phyloP scores from a whole-genome alignment of 305 asterid genomes.

The Ilex paraguariensis region DNA sequence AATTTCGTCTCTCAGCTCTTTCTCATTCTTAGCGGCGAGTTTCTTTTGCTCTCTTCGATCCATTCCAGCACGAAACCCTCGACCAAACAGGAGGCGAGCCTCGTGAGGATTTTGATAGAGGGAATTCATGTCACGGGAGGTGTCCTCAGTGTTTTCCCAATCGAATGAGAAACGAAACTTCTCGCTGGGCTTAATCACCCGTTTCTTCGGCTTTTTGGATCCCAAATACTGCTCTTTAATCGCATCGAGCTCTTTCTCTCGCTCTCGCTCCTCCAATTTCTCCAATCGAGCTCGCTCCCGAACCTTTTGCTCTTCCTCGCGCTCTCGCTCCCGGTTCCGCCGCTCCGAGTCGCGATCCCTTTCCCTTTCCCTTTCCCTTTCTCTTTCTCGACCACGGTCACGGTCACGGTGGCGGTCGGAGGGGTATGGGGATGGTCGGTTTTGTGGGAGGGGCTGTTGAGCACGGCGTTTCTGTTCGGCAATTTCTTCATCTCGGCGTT shows the following conservation, averaged over 20 bases:
- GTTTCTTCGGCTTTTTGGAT: background rate
- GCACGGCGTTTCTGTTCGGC: constrained; percentile 30
- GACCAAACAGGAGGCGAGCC: background rate
- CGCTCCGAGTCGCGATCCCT: constrained; percentile 12
- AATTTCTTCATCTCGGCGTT: constrained; percentile 45
- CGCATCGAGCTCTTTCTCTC: background rate
- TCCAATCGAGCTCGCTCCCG: background rate
- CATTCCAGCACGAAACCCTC: constrained; percentile 1
- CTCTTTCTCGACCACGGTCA: constrained; percentile 29
- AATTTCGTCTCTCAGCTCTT: background rate
- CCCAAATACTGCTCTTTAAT: background rate
- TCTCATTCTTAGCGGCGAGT: background rate
- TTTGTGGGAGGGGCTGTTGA: constrained; percentile 31
- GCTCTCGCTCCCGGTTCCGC: background rate
- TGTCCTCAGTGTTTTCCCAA: constrained; percentile 1
- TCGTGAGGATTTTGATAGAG: constrained; percentile 1
- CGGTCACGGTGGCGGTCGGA: constrained; percentile 21
- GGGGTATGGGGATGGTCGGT: constrained; percentile 17
- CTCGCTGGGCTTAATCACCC: constrained; percentile 2
- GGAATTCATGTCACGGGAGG: constrained; percentile 1
- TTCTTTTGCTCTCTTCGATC: background rate
- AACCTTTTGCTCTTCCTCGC: background rate
- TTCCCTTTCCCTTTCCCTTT: constrained; percentile 9
- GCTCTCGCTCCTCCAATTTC: background rate
- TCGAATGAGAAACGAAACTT: background rate